Conservation (phyloP, 2,329 filamentous ascomycete genomes). For the Endocalyx cinctus region DNA sequence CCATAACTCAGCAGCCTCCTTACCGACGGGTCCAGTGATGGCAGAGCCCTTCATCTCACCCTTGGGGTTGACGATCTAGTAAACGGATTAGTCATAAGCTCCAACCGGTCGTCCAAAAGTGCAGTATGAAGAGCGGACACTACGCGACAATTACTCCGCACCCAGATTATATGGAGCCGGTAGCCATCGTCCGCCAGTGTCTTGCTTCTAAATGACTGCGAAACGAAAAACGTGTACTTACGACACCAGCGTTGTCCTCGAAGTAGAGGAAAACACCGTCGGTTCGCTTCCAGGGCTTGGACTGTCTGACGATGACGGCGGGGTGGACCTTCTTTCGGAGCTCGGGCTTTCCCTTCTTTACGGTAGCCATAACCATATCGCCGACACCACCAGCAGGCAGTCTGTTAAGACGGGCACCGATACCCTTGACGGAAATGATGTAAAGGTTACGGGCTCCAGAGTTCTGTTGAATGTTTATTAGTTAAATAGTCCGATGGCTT, state of each 20-base stretch:
- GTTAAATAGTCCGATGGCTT: no score
- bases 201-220: no score
- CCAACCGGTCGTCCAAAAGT: neutral
- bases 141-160: no score
- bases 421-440: constrained; percentile 99
- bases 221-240: no score
- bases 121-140: no score
- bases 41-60: constrained; percentile 99
- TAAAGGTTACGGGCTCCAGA: constrained; percentile 97
- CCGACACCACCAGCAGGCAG: constrained; percentile 96
- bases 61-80: constrained; percentile 98
- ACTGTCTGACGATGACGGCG: constrained; percentile 96
- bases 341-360: constrained; percentile 99
- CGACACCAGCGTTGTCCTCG: constrained; percentile 99
- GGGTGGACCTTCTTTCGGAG: constrained; percentile 99
- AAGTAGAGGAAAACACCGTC: constrained; percentile 99
- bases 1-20: constrained; percentile 99
- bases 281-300: constrained; percentile 98
- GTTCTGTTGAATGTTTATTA: no score
- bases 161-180: no score
- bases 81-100: constrained; percentile 1
- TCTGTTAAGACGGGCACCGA: constrained; percentile 95
- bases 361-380: constrained; percentile 99
- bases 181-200: no score
- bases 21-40: constrained; percentile 98